These are phyloP conservation scores for Cucurbita maxima DNA, from an alignment of 306 rosid genomes.

Conservation along the genomic window DNA sequence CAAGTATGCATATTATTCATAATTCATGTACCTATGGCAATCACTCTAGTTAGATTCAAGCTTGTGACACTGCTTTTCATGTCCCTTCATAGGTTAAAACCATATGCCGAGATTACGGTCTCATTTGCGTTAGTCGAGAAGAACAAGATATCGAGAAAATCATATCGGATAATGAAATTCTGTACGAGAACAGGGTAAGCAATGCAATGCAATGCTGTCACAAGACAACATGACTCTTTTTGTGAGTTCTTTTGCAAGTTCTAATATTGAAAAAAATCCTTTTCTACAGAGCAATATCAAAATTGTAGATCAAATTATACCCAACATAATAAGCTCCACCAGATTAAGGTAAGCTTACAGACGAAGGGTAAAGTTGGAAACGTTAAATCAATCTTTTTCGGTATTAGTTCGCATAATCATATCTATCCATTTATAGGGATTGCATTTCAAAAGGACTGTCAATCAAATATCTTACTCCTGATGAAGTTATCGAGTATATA, in stretches of 20 bases:
- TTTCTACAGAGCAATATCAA: constrained; percentile 48
- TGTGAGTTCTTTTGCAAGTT: neutral
- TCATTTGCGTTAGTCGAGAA: constrained; percentile 42
- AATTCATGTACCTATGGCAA: neutral
- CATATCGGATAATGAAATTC: constrained; percentile 20
- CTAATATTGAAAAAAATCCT: neutral
- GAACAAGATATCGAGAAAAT: constrained; percentile 47
- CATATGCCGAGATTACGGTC: constrained; percentile 40
- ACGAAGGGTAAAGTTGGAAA: neutral
- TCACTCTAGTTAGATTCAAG: neutral
- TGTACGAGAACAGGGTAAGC: constrained; percentile 30
- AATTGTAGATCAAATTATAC: constrained; percentile 59
- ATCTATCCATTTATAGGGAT: constrained; percentile 35
- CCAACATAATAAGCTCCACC: constrained; percentile 82
- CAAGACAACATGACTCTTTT: neutral
- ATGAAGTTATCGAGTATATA: constrained; percentile 66
- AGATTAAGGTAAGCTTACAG: constrained; percentile 40
- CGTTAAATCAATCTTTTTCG: too few relatives aligned
- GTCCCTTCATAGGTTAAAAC: constrained; percentile 18
- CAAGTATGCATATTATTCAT: constrained; percentile 33
- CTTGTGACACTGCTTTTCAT: neutral
- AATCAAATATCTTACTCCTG: constrained; percentile 57
- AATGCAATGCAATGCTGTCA: neutral
- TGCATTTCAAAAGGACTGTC: constrained; percentile 81
- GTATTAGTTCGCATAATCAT: neutral